Evolutionary conservation across 2,329 filamentous ascomycete species (phyloP).

Genomic region (Pseudogymnoascus sp.): DNA sequence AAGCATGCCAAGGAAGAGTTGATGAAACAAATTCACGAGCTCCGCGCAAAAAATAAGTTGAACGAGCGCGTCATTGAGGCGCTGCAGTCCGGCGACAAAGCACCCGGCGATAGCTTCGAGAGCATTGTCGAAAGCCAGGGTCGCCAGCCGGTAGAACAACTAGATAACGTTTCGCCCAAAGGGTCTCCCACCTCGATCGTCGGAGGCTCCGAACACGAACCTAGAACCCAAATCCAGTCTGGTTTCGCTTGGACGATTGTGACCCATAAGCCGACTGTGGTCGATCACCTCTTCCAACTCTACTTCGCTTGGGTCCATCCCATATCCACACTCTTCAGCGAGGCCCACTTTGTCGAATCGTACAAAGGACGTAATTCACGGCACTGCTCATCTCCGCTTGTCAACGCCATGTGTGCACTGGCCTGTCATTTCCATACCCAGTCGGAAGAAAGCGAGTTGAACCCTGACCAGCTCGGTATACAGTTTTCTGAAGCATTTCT

Average conservation of each 20-base stretch:
- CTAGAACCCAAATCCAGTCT: slow-evolving; percentile 10
- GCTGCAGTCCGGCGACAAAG: slow-evolving; percentile 24
- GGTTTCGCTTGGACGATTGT: slow-evolving; percentile 25
- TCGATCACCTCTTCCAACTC: slow-evolving; percentile 28
- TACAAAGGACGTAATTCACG: slow-evolving; percentile 18
- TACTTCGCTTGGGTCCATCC: slow-evolving; percentile 32
- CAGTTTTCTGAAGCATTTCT: slow-evolving; percentile 25
- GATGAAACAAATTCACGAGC: slow-evolving; percentile 27
- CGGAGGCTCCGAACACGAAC: slow-evolving; percentile 18
- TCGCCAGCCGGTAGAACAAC: slow-evolving; percentile 18
- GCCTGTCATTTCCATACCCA: slow-evolving; percentile 26
- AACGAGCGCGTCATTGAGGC: slow-evolving; percentile 26
- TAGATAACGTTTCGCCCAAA: slow-evolving; percentile 19
- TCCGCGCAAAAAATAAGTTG: slow-evolving; percentile 24
- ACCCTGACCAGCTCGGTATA: slow-evolving; percentile 22
- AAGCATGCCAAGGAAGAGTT: slow-evolving; percentile 30
- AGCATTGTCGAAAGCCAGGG: slow-evolving; percentile 26
- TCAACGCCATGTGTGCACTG: slow-evolving; percentile 30
- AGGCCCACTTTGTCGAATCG: slow-evolving; percentile 25
- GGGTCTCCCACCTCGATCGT: slow-evolving; percentile 19
- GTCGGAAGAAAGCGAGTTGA: slow-evolving; percentile 17
- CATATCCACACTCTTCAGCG: slow-evolving; percentile 28
- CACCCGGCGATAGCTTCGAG: slow-evolving; percentile 24
- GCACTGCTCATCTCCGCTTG: slow-evolving; percentile 26
- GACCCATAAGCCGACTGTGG: slow-evolving; percentile 18